These are phyloP conservation scores for Phytophthora sojae DNA, from an alignment of 352 stramenopile species.

Conservation along the genomic window DNA sequence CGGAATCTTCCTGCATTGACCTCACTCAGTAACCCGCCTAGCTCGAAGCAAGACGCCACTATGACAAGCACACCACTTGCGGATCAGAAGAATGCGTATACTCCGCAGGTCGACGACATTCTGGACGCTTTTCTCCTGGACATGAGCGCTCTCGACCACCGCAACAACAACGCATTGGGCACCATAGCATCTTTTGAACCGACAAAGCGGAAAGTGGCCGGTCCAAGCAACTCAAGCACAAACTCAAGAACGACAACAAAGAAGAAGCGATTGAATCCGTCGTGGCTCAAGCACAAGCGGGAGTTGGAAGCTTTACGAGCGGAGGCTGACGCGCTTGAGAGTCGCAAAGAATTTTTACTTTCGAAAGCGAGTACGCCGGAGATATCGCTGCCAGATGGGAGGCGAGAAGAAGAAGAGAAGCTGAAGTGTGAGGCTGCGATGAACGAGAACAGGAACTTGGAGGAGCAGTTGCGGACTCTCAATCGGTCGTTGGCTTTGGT, in stretches of 20 bases:
- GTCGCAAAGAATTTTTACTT: background rate
- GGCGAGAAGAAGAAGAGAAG: background rate
- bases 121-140: conserved; percentile 11
- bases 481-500: background rate
- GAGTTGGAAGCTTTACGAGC: conserved; percentile 7
- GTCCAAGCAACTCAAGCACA: background rate
- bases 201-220: background rate
- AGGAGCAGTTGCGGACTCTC: background rate
- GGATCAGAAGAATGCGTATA: background rate
- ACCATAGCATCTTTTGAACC: background rate
- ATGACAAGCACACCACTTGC: no score
- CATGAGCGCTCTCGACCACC: background rate
- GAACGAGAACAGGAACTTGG: conserved; percentile 9
- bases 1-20: no score
- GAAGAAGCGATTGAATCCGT: conserved; percentile 4
- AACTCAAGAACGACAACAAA: background rate
- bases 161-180: background rate
- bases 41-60: no score
- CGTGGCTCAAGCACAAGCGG: conserved; percentile 14
- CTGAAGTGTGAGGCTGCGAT: conserved; percentile 1
- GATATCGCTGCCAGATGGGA: background rate
- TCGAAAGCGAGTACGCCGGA: conserved; percentile 1
- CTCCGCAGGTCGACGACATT: background rate
- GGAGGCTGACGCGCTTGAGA: conserved; percentile 4
- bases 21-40: no score